Evolutionary conservation across 768 basidiomycete genomes (phyloP), one percentile per base, ranked within the genome.

Genomic region (Leccinum disarticulatum): DNA sequence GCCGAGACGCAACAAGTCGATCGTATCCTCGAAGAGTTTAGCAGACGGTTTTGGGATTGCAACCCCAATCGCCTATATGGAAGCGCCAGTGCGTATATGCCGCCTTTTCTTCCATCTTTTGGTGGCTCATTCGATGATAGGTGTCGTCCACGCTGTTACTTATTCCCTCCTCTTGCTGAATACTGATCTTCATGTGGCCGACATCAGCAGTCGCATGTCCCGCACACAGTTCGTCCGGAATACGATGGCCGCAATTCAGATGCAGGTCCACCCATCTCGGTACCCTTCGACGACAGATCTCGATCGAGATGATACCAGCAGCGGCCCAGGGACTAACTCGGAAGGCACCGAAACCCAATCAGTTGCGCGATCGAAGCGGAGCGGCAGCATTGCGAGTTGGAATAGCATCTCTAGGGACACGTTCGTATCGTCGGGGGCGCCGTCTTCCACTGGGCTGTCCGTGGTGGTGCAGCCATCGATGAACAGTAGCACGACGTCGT

Each of bases 1-100:
- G 97, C 87, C 2, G 97, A 99, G 74, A 96, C 96, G 0, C 97
- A 99, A 70, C 95, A 98, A 76, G 90, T 99, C 47, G 97, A 98
- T 73, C 87, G 97, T 47, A 98, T 99, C 61, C 81, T 99, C 6
- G 94, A 93, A 61, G 88, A 87, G 62, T 98, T 99, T 67, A 92
- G 92, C 67, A 79, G 85, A 43, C 85, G 93, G 9, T 99, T 93
- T 73, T 97, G 87, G 85, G 87, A 94, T 48, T 94, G 93, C 71
- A 98, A 98, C 70, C 89, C 91, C 0, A 77, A 77, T 1, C 83
- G 83, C 25, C 65, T 91, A n/a, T 95, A 89, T 70, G 93, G 92
- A 48, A 91, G 86, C 69, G 82, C 93, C 8, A 90, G 95, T 95
- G 67, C 70, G 91, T 79, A 4, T 28, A 31, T 17, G 10, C 25